phyloP scores from a whole-genome alignment of 257 asterid genomes.

The Nicotiana undulata region DNA sequence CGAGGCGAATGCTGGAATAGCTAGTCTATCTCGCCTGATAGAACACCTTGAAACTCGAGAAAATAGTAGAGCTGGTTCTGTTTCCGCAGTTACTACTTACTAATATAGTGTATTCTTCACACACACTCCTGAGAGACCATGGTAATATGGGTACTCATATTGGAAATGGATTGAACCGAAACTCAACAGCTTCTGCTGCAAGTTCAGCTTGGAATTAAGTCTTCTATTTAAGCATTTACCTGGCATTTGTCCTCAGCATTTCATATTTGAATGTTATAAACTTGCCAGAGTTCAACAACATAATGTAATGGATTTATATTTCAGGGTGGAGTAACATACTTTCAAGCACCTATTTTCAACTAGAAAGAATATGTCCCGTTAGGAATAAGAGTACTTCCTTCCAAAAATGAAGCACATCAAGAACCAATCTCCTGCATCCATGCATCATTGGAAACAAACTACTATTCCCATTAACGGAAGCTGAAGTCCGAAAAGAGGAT shows the following conservation, averaged over 20 bases:
- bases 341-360: not conserved
- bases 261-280: conserved; percentile 80
- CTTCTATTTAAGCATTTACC: conserved; percentile 15
- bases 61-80: conserved; percentile 21
- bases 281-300: no score
- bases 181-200: conserved; percentile 42
- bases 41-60: conserved; percentile 76
- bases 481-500: not conserved
- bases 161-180: conserved; percentile 21
- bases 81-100: conserved; percentile 13
- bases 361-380: not conserved
- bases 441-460: not conserved
- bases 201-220: conserved; percentile 33
- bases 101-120: conserved; percentile 30
- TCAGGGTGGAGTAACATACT: not conserved
- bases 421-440: not conserved
- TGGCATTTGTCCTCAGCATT: conserved; percentile 41
- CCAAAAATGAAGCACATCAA: conserved; percentile 6
- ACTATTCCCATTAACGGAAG: conserved; percentile 1
- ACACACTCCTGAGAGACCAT: conserved; percentile 28
- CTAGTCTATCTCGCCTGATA: conserved; percentile 83
- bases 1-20: conserved; percentile 74
- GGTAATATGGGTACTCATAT: conserved; percentile 19
- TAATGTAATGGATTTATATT: not conserved
- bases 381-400: conserved; percentile 2